Conservation (phyloP, 306 rosid genomes). For the Gynostemma pentaphyllum region DNA sequence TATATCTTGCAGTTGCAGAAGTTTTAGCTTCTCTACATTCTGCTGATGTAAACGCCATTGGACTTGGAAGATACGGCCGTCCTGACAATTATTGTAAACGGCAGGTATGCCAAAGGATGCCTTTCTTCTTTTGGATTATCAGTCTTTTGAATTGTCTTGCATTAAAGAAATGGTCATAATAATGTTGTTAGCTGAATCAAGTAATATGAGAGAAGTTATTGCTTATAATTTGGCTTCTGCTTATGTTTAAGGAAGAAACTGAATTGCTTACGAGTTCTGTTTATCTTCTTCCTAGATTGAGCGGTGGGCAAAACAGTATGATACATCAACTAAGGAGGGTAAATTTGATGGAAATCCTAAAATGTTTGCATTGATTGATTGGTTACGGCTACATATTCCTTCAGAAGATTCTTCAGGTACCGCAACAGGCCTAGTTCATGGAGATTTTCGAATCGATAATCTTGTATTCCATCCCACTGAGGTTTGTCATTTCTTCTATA, state of each 20-base stretch:
- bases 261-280: not conserved
- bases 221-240: not conserved
- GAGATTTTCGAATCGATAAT: constrained; percentile 92
- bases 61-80: constrained; percentile 70
- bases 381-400: constrained; percentile 64
- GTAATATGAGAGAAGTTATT: not conserved
- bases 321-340: constrained; percentile 70
- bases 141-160: not conserved
- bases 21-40: constrained; percentile 68
- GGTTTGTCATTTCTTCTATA: constrained; percentile 34
- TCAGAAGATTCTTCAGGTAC: constrained; percentile 72
- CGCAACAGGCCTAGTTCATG: constrained; percentile 80
- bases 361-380: constrained; percentile 72
- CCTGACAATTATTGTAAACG: constrained; percentile 70
- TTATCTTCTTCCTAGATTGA: constrained; percentile 44
- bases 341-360: constrained; percentile 68
- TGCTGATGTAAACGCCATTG: constrained; percentile 57
- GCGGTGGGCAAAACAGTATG: constrained; percentile 86
- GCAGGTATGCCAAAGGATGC: constrained; percentile 35
- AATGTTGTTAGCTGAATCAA: not conserved
- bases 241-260: not conserved
- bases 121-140: constrained; percentile 1
- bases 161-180: not conserved
- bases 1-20: constrained; percentile 56
- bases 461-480: constrained; percentile 81